Evolutionary conservation across 179 eudicot genomes (phyloP), one percentile per base, ranked within the genome.

Genomic region (Heliamphora pulchella): DNA sequence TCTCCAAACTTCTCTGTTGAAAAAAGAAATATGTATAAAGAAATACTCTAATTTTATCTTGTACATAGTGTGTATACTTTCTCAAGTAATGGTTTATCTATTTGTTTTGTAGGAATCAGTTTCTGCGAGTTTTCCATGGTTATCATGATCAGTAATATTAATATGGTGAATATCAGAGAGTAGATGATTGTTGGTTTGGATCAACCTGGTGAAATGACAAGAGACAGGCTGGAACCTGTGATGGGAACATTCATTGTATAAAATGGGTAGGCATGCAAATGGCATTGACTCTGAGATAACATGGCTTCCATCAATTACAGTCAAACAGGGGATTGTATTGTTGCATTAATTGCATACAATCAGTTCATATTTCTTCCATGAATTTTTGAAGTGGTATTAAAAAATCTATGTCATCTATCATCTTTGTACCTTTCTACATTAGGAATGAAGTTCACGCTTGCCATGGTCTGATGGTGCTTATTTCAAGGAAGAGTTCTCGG

Each of bases 91-190:
- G 13, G 75, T 48, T 47, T 48, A 48, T 71, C 4, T 48, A 47
- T 71, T 71, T 71, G 14, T 71, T 71, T 71, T 71, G 75, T 57
- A 47, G 75, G 74, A 71, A 46, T 43, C 15, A 5, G 15, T 69
- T 71, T 22, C 51, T 7, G 48, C 11, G 15, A 48, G 13, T 48
- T 47, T 47, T 17, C 55, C 14, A 48, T 48, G 55, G 55, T 15
- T 47, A 3, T 8, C 22, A 14, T 41, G 55, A 46, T 71, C 48
- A 17, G 39, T 31, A 31, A 31, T 31, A 31, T 31, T 17, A 14
- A 11, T n/a, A 15, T 47, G 31, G 54, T 71, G 55, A 8, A 17
- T 67, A 67, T n/a, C 47, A 4, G 3, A 17, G 9, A 46, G 31
- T 71, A 71, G 74, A 47, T n/a, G 53, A 64, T 22, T 69, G 74